phyloP scores from a whole-genome alignment of 1,139 yeast species.

The Dujonia santamariae region DNA sequence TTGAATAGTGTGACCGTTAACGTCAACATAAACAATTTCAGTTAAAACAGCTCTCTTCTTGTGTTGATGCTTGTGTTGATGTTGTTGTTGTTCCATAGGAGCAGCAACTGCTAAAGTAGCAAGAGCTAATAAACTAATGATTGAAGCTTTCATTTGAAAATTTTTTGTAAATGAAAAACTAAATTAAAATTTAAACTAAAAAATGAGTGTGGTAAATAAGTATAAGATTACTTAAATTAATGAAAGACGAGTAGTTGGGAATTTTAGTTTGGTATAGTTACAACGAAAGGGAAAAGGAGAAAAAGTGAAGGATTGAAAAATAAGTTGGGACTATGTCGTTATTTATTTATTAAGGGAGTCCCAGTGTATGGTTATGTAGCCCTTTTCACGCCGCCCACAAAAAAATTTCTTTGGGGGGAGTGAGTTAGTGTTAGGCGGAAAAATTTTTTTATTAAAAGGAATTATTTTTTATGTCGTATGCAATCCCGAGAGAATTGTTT shows the following conservation, averaged over 20 bases:
- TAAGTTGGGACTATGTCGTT: too few species aligned
- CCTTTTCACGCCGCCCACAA: too few species aligned
- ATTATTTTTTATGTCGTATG: too few species aligned
- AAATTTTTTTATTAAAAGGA: too few species aligned
- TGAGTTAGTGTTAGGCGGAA: too few species aligned
- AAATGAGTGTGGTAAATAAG: not conserved
- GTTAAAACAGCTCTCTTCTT: constrained; percentile 79
- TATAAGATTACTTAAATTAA: not conserved
- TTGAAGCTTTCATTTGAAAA: constrained; percentile 12
- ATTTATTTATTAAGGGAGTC: too few species aligned
- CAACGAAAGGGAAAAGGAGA: constrained; percentile 1
- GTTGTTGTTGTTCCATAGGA: constrained; percentile 31
- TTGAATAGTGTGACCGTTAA: constrained; percentile 54
- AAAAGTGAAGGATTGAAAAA: too few species aligned
- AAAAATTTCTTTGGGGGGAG: too few species aligned
- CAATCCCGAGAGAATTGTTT: too few species aligned
- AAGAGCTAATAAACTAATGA: constrained; percentile 18
- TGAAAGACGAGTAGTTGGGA: constrained; percentile 10
- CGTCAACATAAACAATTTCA: constrained; percentile 79
- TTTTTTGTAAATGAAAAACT: too few species aligned
- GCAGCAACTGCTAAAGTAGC: constrained; percentile 27
- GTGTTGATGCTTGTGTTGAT: constrained; percentile 54
- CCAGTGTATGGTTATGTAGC: too few species aligned
- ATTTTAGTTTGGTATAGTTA: constrained; percentile 1
- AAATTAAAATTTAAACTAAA: too few species aligned